These are phyloP conservation scores for Acmispon strigosus DNA, from an alignment of 306 rosid species.

Conservation along the genomic window DNA sequence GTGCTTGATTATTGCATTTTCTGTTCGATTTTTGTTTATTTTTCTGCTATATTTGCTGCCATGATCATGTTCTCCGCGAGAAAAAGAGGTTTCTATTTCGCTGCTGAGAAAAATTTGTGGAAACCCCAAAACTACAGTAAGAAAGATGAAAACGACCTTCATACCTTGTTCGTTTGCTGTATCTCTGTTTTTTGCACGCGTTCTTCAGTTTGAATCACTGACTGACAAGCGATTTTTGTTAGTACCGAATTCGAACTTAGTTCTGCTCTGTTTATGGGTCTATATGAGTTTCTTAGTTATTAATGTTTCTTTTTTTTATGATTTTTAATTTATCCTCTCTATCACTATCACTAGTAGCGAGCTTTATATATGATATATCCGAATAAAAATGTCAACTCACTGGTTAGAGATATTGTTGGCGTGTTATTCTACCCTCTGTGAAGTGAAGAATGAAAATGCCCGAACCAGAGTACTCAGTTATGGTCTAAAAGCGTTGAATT, in stretches of 20 bases:
- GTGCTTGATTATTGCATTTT: not conserved
- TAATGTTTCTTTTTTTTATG: not conserved
- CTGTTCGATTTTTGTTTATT: not conserved
- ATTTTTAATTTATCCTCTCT: not conserved
- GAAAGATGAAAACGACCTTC: constrained; percentile 7
- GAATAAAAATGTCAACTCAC: not conserved
- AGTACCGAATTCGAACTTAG: not conserved
- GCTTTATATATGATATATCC: too few species aligned
- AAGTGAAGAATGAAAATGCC: not conserved
- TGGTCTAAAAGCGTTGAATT: constrained; percentile 8
- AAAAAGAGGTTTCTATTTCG: not conserved
- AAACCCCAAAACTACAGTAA: not conserved
- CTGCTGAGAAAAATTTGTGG: not conserved
- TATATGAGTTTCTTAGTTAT: not conserved
- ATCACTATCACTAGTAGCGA: not conserved
- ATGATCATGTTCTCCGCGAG: not conserved
- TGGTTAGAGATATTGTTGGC: not conserved
- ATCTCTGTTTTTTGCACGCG: not conserved
- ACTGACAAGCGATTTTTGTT: not conserved
- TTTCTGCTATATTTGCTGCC: not conserved
- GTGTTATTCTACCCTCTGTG: not conserved
- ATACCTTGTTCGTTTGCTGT: not conserved
- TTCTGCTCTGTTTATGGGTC: not conserved
- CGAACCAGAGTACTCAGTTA: not conserved
- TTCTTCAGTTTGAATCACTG: not conserved